phyloP scores from a whole-genome alignment of 2,329 filamentous ascomycete genomes.

The Penicillium frequentans region DNA sequence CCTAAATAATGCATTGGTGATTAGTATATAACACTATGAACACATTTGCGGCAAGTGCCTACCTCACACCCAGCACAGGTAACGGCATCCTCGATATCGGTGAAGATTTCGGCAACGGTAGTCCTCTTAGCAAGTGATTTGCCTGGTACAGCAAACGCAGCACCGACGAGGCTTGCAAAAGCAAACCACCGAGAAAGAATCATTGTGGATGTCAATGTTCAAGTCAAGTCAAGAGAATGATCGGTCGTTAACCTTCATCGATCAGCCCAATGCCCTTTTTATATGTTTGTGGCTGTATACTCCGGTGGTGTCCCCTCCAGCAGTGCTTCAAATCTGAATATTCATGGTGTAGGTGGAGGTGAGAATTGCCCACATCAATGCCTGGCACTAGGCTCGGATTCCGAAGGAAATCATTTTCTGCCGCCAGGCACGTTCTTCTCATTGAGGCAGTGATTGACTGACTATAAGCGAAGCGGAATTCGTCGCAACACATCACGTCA shows the following conservation, averaged over 20 bases:
- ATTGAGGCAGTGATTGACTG: conserved; percentile 14
- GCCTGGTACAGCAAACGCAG: conserved; percentile 1
- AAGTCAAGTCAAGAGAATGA: neutral
- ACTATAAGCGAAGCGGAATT: conserved; percentile 10
- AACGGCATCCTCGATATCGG: conserved; percentile 28
- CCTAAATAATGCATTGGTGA: conserved; percentile 13
- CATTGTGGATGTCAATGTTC: conserved; percentile 1
- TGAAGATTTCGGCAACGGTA: conserved; percentile 23
- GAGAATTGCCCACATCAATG: neutral
- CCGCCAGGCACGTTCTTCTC: conserved; percentile 11
- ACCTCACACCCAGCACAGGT: conserved; percentile 33
- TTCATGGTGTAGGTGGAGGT: neutral
- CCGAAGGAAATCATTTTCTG: neutral
- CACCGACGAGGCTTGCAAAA: conserved; percentile 7
- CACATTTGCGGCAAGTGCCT: neutral
- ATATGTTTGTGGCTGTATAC: neutral
- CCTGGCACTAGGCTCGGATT: neutral
- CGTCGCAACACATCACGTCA: conserved; percentile 5
- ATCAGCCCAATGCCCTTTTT: neutral
- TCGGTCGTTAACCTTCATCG: neutral
- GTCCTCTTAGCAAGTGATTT: conserved; percentile 10
- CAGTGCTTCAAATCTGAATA: neutral
- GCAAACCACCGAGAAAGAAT: conserved; percentile 1
- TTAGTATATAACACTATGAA: neutral
- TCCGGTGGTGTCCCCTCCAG: neutral